Evolutionary conservation across 164 flowering plant species (phyloP).

Genomic region (Akebia trifoliata): DNA sequence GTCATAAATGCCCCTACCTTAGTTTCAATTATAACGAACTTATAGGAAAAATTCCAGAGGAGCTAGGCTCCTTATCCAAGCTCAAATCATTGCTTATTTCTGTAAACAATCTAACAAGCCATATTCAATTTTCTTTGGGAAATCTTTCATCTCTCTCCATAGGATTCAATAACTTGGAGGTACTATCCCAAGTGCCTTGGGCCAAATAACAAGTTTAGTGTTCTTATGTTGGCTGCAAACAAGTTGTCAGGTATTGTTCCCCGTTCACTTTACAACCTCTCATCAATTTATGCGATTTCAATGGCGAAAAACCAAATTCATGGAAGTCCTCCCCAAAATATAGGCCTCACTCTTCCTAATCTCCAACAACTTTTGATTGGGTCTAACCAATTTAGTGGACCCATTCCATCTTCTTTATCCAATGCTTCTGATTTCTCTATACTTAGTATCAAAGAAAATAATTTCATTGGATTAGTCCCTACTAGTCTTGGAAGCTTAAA

Average conservation of each 20-base stretch:
- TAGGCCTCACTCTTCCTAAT: conserved; percentile 3
- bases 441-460: background rate
- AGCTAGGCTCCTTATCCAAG: too few relatives aligned
- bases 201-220: background rate
- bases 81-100: too few relatives aligned
- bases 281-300: background rate
- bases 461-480: conserved; percentile 8
- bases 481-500: background rate
- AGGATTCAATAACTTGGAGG: too few relatives aligned
- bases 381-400: background rate
- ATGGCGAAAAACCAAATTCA: background rate
- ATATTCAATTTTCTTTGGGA: too few relatives aligned
- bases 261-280: conserved; percentile 8
- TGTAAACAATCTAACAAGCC: too few relatives aligned
- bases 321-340: background rate
- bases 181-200: conserved; percentile 1
- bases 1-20: too few relatives aligned
- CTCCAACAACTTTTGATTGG: background rate
- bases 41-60: too few relatives aligned
- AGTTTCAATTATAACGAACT: too few relatives aligned
- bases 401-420: conserved; percentile 4
- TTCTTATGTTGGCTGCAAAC: background rate
- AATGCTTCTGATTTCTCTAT: background rate
- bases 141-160: too few relatives aligned
- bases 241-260: conserved; percentile 10